Evolutionary conservation across 2,329 filamentous ascomycete species (phyloP).

Genomic region (Xylogone sp.): DNA sequence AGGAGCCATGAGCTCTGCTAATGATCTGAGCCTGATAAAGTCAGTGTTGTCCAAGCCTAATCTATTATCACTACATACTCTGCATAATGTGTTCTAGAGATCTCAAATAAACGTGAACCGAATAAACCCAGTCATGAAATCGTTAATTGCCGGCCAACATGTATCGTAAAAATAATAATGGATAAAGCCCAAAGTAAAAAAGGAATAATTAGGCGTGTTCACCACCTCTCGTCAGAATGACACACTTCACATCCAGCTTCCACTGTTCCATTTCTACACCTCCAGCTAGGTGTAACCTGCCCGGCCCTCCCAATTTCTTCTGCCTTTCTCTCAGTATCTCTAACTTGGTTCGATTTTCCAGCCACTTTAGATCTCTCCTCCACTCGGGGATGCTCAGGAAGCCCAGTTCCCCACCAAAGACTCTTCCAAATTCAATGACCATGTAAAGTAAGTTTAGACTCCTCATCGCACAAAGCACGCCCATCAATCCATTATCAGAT

Average conservation of each 20-base stretch:
- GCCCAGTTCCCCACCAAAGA: constrained; percentile 12
- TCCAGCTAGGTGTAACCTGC: background rate
- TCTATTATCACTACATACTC: too few species aligned
- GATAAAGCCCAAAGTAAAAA: background rate
- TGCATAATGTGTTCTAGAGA: too few species aligned
- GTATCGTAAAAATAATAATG: background rate
- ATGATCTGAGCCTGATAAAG: background rate
- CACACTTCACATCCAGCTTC: constrained; percentile 15
- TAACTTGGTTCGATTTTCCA: constrained; percentile 14
- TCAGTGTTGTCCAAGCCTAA: background rate
- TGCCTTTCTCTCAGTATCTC: constrained; percentile 13
- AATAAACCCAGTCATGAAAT: too few species aligned
- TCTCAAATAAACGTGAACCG: too few species aligned
- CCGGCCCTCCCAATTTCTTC: constrained; percentile 4
- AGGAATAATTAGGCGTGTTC: constrained; percentile 15
- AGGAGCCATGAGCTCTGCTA: background rate
- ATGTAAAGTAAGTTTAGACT: constrained; percentile 13
- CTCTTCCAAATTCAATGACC: constrained; percentile 23
- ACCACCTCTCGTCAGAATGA: constrained; percentile 22
- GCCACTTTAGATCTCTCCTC: constrained; percentile 20
- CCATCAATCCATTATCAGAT: constrained; percentile 19
- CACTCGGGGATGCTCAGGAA: constrained; percentile 18
- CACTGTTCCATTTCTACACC: constrained; percentile 1
- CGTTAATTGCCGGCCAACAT: too few species aligned
- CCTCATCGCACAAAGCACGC: constrained; percentile 15